phyloP scores from a whole-genome alignment of 345 rosid species.

The Syzygium grande region DNA sequence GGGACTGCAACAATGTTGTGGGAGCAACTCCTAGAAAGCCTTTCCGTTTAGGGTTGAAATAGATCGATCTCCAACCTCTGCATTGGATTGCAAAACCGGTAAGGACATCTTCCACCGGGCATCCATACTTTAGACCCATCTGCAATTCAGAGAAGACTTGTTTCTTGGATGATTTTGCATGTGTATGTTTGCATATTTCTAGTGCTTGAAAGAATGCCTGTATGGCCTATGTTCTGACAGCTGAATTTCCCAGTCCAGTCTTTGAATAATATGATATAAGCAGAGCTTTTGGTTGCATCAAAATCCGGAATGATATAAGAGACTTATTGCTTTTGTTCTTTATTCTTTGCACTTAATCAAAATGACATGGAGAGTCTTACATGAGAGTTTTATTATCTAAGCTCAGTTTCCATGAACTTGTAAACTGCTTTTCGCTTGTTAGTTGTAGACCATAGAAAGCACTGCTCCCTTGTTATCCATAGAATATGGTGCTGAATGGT shows the following conservation, averaged over 20 bases:
- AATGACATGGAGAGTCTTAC: background rate
- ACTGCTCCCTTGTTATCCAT: background rate
- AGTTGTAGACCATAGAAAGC: background rate
- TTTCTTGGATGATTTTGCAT: background rate
- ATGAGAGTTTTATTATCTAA: background rate
- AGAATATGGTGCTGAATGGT: background rate
- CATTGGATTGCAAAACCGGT: constrained; percentile 30
- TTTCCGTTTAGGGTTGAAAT: constrained; percentile 18
- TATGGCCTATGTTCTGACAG: background rate
- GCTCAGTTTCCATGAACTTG: background rate
- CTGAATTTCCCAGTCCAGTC: background rate
- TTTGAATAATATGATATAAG: background rate
- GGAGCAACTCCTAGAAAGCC: constrained; percentile 36
- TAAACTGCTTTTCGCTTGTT: background rate
- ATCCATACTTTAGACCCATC: constrained; percentile 36
- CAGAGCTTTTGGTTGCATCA: background rate
- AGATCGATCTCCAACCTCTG: constrained; percentile 35
- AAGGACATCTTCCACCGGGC: constrained; percentile 31
- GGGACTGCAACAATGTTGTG: constrained; percentile 13
- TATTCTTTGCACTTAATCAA: background rate
- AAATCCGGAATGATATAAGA: background rate
- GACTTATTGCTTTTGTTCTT: background rate
- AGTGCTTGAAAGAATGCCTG: background rate
- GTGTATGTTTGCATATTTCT: background rate
- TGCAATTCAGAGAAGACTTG: background rate